Conservation (phyloP, 108 stramenopile genomes). For the Cafeteria roenbergensis region DNA sequence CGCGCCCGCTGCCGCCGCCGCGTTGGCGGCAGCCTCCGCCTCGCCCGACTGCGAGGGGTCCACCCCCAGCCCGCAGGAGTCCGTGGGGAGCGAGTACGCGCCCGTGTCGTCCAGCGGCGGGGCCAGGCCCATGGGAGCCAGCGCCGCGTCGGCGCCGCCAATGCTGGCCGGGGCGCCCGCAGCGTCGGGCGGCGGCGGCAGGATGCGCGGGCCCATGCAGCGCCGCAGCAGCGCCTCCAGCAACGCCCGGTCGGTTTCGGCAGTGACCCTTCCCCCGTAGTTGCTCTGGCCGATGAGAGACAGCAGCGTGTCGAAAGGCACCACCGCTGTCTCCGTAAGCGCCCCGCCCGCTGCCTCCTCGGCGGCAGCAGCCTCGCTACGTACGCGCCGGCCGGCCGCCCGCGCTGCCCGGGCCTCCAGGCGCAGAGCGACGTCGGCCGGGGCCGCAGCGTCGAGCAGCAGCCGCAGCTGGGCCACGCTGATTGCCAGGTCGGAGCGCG, state of each 20-base stretch:
- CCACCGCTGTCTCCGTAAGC: constrained; percentile 24
- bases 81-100: background rate
- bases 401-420: background rate
- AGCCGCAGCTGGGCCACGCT: constrained; percentile 41
- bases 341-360: background rate
- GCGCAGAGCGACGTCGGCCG: background rate
- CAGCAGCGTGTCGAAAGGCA: constrained; percentile 45
- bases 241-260: constrained; percentile 41
- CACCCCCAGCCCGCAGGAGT: too few species aligned
- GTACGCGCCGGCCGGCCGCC: background rate
- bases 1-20: too few species aligned
- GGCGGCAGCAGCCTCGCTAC: background rate
- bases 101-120: background rate
- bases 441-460: constrained; percentile 33
- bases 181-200: background rate
- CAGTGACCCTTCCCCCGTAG: constrained; percentile 46
- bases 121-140: background rate
- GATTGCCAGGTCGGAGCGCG: constrained; percentile 49
- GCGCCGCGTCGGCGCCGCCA: constrained; percentile 7
- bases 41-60: too few species aligned
- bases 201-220: constrained; percentile 27
- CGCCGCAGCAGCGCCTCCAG: constrained; percentile 37
- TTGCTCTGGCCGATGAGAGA: constrained; percentile 51
- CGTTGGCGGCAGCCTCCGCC: too few species aligned
- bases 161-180: constrained; percentile 5